Evolutionary conservation across 179 eudicot genomes (phyloP).

Genomic region (Nepenthes alata): DNA sequence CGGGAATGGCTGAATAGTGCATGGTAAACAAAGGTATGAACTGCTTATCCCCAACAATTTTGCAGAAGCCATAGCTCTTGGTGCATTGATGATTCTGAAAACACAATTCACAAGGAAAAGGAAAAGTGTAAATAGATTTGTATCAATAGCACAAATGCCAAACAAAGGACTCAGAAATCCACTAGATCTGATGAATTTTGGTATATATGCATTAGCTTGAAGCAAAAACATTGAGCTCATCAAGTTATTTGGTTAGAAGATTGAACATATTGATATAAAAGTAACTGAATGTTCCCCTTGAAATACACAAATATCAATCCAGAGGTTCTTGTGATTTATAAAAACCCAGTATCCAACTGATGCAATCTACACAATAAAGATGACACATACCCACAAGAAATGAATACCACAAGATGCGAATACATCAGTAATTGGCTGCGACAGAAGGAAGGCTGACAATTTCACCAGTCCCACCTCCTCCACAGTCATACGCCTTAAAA

Average conservation of each 20-base stretch:
- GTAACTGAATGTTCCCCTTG: too few relatives aligned
- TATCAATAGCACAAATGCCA: not conserved
- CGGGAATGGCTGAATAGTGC: constrained; percentile 50
- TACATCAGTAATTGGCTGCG: constrained; percentile 8
- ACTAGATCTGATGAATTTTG: too few relatives aligned
- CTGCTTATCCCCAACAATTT: constrained; percentile 33
- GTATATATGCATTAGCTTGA: too few relatives aligned
- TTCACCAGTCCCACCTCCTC: constrained; percentile 7
- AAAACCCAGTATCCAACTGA: not conserved
- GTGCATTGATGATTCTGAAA: constrained; percentile 31
- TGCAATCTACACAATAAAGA: not conserved
- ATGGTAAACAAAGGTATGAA: constrained; percentile 39
- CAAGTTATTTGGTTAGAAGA: not conserved
- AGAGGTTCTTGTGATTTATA: not conserved
- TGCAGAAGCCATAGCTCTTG: constrained; percentile 36
- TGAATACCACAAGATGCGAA: constrained; percentile 24
- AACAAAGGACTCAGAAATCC: not conserved
- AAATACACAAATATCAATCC: too few relatives aligned
- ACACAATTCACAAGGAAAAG: not conserved
- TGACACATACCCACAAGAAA: constrained; percentile 19
- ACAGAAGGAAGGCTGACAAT: constrained; percentile 15
- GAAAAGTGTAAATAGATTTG: too few relatives aligned
- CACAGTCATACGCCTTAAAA: constrained; percentile 16
- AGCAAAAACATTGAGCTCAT: too few relatives aligned
- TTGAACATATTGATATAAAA: too few relatives aligned